Percentiles rank a stretch among this genome's conserved stretches.
phyloP scores from a whole-genome alignment of 176 grass and related monocot genomes.

The Chrysopogon serrulatus region DNA sequence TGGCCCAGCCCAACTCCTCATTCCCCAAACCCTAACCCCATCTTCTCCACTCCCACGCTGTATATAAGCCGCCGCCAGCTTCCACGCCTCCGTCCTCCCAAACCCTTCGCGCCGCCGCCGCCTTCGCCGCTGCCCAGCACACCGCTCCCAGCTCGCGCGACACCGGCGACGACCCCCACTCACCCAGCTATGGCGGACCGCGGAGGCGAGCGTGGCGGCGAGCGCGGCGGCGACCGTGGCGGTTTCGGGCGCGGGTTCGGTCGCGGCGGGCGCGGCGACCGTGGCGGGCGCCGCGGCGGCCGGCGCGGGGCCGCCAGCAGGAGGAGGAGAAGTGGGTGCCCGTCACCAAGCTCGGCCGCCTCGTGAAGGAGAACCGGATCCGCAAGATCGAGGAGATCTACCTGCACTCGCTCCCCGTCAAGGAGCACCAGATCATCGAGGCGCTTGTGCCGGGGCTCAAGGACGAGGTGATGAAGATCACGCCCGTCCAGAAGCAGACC shows the following conservation, averaged over 20 bases:
- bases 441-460: constrained; percentile 49
- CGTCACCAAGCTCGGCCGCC: constrained; percentile 79
- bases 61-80: neutral
- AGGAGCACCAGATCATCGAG: constrained; percentile 91
- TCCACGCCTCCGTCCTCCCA: neutral
- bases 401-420: constrained; percentile 82
- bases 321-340: constrained; percentile 98
- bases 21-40: constrained; percentile 32
- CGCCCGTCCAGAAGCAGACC: constrained; percentile 85
- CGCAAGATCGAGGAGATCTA: constrained; percentile 71
- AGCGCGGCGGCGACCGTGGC: constrained; percentile 32
- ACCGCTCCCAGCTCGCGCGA: neutral
- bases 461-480: constrained; percentile 99
- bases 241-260: constrained; percentile 68
- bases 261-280: constrained; percentile 48
- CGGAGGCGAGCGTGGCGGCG: constrained; percentile 24
- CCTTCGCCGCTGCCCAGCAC: neutral
- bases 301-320: constrained; percentile 39
- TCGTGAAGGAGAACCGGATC: constrained; percentile 61
- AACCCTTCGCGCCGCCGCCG: neutral
- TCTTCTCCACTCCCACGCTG: neutral
- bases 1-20: neutral
- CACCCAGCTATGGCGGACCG: constrained; percentile 50
- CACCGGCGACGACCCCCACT: neutral
- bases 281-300: constrained; percentile 46